Conservation (phyloP, 176 grass and related monocot genomes). For the Musa troglodytarum region DNA sequence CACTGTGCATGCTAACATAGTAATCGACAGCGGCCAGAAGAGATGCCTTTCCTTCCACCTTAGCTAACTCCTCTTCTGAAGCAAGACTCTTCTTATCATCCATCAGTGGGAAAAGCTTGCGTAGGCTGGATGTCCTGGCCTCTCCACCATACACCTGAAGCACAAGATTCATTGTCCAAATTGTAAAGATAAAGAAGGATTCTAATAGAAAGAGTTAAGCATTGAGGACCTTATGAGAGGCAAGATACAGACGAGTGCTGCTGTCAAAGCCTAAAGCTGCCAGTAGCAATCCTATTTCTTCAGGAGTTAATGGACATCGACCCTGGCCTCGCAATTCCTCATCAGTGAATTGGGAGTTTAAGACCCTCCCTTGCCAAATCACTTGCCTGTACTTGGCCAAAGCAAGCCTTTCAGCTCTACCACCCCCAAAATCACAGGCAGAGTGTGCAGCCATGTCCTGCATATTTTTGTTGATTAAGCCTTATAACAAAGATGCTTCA, state of each 20-base stretch:
- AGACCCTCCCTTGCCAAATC: slow-evolving; percentile 86
- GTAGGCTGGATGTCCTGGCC: slow-evolving; percentile 59
- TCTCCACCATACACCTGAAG: slow-evolving; percentile 79
- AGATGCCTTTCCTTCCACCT: slow-evolving; percentile 79
- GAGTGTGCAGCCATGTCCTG: slow-evolving; percentile 99
- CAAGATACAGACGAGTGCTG: slow-evolving; percentile 75
- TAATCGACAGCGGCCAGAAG: slow-evolving; percentile 84
- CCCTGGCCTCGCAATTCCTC: slow-evolving; percentile 62
- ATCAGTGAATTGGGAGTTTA: slow-evolving; percentile 68
- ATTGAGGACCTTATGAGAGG: slow-evolving; percentile 69
- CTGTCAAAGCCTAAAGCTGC: slow-evolving; percentile 64
- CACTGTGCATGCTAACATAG: slow-evolving; percentile 64
- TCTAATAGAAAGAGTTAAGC: slow-evolving; percentile 3
- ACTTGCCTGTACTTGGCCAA: slow-evolving; percentile 88
- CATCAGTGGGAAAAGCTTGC: slow-evolving; percentile 67
- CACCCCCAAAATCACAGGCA: slow-evolving; percentile 79
- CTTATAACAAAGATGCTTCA: slow-evolving; percentile 3
- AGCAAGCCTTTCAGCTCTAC: slow-evolving; percentile 78
- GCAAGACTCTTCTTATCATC: slow-evolving; percentile 84
- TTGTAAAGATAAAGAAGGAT: not conserved
- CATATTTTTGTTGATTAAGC: slow-evolving; percentile 8
- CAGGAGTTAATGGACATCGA: slow-evolving; percentile 76
- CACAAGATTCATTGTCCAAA: slow-evolving; percentile 13
- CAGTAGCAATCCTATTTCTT: slow-evolving; percentile 80
- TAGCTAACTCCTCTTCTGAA: slow-evolving; percentile 48